Percentiles rank a stretch among this genome's conserved stretches.
Evolutionary conservation across 306 rosid genomes (phyloP).

Genomic region (Comarum palustre): DNA sequence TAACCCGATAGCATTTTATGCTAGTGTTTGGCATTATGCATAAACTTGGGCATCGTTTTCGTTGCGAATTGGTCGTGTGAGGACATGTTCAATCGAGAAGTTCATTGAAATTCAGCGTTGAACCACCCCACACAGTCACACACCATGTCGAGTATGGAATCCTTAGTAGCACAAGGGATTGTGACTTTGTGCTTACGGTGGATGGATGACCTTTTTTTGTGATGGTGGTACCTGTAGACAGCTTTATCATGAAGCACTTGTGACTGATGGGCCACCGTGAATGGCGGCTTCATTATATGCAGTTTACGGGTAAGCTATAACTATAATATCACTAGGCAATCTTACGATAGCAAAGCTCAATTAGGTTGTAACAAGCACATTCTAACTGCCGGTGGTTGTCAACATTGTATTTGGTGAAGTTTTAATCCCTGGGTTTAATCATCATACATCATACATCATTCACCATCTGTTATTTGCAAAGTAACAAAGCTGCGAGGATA

Average conservation of each 20-base stretch:
- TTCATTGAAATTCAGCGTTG: not conserved
- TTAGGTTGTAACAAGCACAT: not conserved
- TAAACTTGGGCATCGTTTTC: too few species aligned
- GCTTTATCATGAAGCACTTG: not conserved
- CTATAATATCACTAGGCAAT: not conserved
- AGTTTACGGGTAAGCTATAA: not conserved
- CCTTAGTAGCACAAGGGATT: not conserved
- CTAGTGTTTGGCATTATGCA: not conserved
- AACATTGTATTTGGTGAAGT: not conserved
- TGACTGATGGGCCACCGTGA: constrained; percentile 7
- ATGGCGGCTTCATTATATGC: not conserved
- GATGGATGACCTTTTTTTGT: not conserved
- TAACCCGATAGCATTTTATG: not conserved
- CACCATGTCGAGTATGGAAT: constrained; percentile 8
- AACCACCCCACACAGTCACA: constrained; percentile 1
- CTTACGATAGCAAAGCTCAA: too few species aligned
- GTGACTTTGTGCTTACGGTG: not conserved
- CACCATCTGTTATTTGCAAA: not conserved
- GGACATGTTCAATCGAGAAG: not conserved
- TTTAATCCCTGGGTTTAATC: too few species aligned
- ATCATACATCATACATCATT: not conserved
- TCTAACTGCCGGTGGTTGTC: not conserved
- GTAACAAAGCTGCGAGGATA: not conserved
- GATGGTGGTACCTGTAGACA: not conserved
- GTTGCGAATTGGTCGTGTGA: not conserved